Base-by-base conservation (phyloP, 345 rosid species). In the Murraya koenigii region DNA sequence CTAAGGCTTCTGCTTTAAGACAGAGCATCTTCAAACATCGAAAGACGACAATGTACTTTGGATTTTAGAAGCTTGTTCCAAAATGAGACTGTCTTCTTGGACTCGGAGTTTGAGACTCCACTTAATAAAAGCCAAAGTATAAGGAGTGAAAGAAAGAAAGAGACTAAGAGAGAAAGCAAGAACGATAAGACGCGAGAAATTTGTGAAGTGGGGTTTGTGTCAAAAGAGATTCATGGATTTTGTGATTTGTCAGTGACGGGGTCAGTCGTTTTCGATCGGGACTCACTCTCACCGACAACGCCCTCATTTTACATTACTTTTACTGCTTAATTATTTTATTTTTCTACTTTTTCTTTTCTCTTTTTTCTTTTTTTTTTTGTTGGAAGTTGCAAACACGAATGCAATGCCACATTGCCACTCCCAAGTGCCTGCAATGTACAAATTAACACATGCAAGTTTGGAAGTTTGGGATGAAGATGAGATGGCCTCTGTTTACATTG, bases 1-100 rank as follows among this genome's bases (percentile, higher is more conserved):
- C 90, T 26, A 86, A 82, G 72, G 87, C 84, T 84, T 81, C 92
- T 1, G 91, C 79, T 82, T 87, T 87, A 66, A 87, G 80, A 79
- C 94, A 89, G 79, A 89, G 86, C 94, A 90, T 90, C 17, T 76
- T 79, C 44, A 33, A 20, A 65, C 69, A 65, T 65, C 9, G n/a
- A n/a, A n/a, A n/a, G n/a, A n/a, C n/a, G 20, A 65, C 1, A 23
- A 20, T 39, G 9, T 20, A 4, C 66, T 62, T 8, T 35, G 1
- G n/a, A 7, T n/a, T 39, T 25, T 5, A 23, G 15, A n/a, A 35
- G 56, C 8, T 22, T 22, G 23, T 23, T 22, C 66, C 66, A 14
- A 63, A 30, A 30, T 8, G 19, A 63, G 30, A 26, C 64, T 23
- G 11, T 58, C 25, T 59, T 3, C 28, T 59, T 3, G 28, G 32